These are phyloP conservation scores for Candida saitoana DNA, from an alignment of 805 yeast species.

Conservation along the genomic window DNA sequence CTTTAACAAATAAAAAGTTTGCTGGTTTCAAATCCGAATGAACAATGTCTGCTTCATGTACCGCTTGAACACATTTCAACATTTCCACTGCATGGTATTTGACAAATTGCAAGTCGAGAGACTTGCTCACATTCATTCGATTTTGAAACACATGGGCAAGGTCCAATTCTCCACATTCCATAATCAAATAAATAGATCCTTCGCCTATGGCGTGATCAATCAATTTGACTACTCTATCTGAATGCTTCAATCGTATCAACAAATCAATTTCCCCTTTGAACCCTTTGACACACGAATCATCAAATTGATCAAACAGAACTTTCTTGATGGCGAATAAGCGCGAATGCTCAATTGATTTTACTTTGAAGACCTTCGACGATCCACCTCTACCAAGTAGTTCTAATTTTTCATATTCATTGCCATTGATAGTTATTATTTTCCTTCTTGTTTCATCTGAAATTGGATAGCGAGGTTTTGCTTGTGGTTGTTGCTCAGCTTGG, in stretches of 20 bases:
- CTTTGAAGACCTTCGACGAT: constrained; percentile 84
- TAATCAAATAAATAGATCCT: constrained; percentile 64
- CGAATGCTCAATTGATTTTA: constrained; percentile 48
- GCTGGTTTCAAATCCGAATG: constrained; percentile 76
- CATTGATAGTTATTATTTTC: constrained; percentile 44
- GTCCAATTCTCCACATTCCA: constrained; percentile 96
- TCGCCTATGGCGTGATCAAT: constrained; percentile 68
- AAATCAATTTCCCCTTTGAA: constrained; percentile 89
- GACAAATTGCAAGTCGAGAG: constrained; percentile 68
- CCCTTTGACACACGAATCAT: constrained; percentile 65
- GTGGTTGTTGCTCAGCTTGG: background rate
- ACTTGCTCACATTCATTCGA: constrained; percentile 39
- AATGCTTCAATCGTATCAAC: constrained; percentile 53
- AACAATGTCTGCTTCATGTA: constrained; percentile 82
- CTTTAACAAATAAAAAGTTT: constrained; percentile 75
- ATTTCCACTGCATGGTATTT: constrained; percentile 75
- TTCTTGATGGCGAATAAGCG: constrained; percentile 74
- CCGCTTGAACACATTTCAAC: constrained; percentile 77
- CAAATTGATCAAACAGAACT: constrained; percentile 78
- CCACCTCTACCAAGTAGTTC: constrained; percentile 91
- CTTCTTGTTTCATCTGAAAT: constrained; percentile 18
- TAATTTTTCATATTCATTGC: constrained; percentile 61
- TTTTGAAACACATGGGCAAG: constrained; percentile 73
- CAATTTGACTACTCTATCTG: constrained; percentile 70
- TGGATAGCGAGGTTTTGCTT: constrained; percentile 5